Base-by-base conservation (phyloP, 768 basidiomycete species). In the Pulveroboletus ravenelii region DNA sequence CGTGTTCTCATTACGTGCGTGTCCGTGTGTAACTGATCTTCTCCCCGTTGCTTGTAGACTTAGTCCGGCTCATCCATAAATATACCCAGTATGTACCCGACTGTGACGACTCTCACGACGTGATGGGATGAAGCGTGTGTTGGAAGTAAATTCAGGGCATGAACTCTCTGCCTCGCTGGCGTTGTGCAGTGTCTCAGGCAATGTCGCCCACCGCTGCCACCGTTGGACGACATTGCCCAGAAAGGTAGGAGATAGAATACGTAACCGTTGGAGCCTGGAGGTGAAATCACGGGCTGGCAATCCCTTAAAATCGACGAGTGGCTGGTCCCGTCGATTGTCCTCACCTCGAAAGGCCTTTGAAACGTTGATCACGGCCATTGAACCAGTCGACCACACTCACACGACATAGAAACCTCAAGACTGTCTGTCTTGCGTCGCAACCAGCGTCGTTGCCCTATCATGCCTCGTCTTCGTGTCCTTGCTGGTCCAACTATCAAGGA, bases 391-490 rank as follows among this genome's bases (percentile, higher is more conserved):
- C 23, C 6, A 35, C 51, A 12, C 38, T 34, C 17, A 35, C 20
- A 2, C 10, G n/a, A 43, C 30, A 9, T 10, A 45, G 36, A 38
- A 30, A 43, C 43, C 8, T 48, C 47, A 23, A 23, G 34, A 34
- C 47, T 9, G 15, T 38, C 27, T 6, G 20, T 45, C 36, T 50
- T 20, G 4, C 39, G 10, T 51, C 8, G 41, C 35, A 38, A 25
- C 42, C 35, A 43, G 46, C 34, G 35, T 20, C 20, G 18, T 18
- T 12, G 10, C n/a, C 15, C 6, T 30, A 36, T 41, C 48, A 65
- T 65, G 64, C 84, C 87, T 34, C 79, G 77, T 36, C 78, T 93
- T 14, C 80, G 82, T 38, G 82, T 91, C 37, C 75, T 85, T 27
- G 89, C 83, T 9, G 90, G 90, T 3, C 78, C 89, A 2, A 81